Evolutionary conservation across 2,329 filamentous ascomycete species (phyloP), one percentile per base, ranked within the genome.

Genomic region (Pseudogymnoascus sp.): DNA sequence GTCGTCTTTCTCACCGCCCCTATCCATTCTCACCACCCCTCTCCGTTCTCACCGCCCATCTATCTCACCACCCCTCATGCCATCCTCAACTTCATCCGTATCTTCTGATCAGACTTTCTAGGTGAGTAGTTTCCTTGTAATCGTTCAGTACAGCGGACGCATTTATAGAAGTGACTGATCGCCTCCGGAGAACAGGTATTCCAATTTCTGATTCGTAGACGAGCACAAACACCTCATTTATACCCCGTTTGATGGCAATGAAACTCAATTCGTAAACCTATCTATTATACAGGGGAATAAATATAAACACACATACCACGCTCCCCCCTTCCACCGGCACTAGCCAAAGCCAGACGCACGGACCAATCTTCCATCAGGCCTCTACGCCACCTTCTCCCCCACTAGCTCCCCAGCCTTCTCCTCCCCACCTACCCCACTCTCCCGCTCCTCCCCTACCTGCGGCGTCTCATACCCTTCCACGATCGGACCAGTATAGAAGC

Each of bases 401-500:
- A 25, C 38, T 40, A 40, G 35, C 40, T 14, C 40, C 11, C 21
- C 21, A 21, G 21, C 21, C 21, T 21, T 21, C 21, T 21, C 21
- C 40, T 14, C 40, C 11, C 18, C 40, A 23, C 40, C 21, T 5
- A 42, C 3, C 16, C 38, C 38, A 10, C 38, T 42, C 40, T 18
- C 18, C 40, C 23, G 40, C 11, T 44, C 40, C 11, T 23, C 40
- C 40, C 5, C 11, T 18, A 6, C 18, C 11, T 23, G 10, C 11
- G 40, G 18, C 4, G 18, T 1, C 18, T 44, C 40, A 23, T 44
- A 44, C 18, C 40, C 40, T 4, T 44, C 40, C 40, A 44, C 40
- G 18, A 44, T 4, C 2, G 80, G 80, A 5, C 80, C 80, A 4
- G 75, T 79, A 71, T 82, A 83, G 67, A 77, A 79, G 59, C 73